Conservation (phyloP, 352 stramenopile species). For the Globisporangium cederbergense region DNA sequence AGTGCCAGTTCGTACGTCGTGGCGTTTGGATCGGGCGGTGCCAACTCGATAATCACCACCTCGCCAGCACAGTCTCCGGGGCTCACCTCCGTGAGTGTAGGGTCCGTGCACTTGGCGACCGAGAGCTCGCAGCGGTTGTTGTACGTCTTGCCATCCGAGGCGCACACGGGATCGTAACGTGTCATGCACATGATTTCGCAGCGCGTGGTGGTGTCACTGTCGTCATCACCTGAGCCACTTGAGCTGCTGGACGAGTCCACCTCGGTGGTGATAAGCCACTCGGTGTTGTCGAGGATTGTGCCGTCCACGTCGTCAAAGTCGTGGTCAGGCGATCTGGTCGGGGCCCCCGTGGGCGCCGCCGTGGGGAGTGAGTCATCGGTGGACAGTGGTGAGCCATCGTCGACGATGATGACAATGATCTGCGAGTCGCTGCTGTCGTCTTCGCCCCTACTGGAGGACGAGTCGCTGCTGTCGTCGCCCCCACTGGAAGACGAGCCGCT, state of each 20-base stretch:
- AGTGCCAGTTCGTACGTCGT: not conserved
- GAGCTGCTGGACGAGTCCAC: not conserved
- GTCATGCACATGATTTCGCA: slow-evolving; percentile 8
- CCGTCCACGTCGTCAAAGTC: not conserved
- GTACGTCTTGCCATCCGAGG: slow-evolving; percentile 21
- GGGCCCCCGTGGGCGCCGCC: too few relatives aligned
- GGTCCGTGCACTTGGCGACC: slow-evolving; percentile 15
- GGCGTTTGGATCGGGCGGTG: not conserved
- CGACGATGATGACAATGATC: too few relatives aligned
- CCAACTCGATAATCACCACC: not conserved
- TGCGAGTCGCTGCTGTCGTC: not conserved
- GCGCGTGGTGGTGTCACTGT: not conserved
- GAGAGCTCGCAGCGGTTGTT: slow-evolving; percentile 11
- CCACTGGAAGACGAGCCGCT: not conserved
- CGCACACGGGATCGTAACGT: slow-evolving; percentile 20
- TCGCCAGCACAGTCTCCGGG: not conserved
- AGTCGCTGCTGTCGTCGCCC: not conserved
- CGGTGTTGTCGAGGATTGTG: not conserved
- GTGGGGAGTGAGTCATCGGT: too few relatives aligned
- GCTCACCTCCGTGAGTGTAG: not conserved
- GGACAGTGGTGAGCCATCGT: too few relatives aligned
- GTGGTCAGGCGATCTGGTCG: not conserved
- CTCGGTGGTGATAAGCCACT: not conserved
- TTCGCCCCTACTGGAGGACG: not conserved
- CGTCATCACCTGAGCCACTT: not conserved